Conservation (phyloP, 2,329 filamentous ascomycete species). For the Gremmenia infestans region DNA sequence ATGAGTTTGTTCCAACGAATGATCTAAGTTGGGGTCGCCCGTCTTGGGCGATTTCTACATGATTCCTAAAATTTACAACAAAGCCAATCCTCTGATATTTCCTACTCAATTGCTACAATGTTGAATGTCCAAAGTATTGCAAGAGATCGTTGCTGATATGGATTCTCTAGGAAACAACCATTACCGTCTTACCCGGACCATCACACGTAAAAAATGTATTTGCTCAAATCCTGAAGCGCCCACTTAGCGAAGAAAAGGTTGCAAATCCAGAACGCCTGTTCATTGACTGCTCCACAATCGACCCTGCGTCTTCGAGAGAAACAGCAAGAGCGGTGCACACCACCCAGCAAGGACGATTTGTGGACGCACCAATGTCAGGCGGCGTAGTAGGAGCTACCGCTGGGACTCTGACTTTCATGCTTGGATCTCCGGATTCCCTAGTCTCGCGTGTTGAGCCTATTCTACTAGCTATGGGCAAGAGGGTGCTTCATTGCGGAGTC, state of each 20-base stretch:
- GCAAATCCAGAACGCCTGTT: constrained; percentile 64
- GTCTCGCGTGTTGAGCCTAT: constrained; percentile 63
- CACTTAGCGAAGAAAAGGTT: constrained; percentile 44
- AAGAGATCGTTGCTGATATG: constrained; percentile 11
- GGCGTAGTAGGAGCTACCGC: constrained; percentile 87
- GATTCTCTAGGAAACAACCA: constrained; percentile 64
- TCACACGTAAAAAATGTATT: constrained; percentile 83
- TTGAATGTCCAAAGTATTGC: not conserved
- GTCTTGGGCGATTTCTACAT: constrained; percentile 46
- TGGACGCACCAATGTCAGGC: constrained; percentile 96
- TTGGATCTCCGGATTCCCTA: constrained; percentile 62
- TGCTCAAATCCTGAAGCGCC: constrained; percentile 62
- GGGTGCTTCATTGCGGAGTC: constrained; percentile 77
- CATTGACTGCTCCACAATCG: constrained; percentile 96
- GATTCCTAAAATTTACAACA: constrained; percentile 55
- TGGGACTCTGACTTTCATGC: constrained; percentile 92
- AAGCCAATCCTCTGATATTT: constrained; percentile 70
- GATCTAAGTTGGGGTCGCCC: constrained; percentile 69
- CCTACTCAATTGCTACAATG: constrained; percentile 9
- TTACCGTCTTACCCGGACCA: constrained; percentile 87
- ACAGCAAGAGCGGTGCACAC: constrained; percentile 68
- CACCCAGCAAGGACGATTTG: constrained; percentile 67
- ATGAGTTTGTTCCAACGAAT: constrained; percentile 54
- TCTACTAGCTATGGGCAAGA: constrained; percentile 77
- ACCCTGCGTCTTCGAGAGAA: constrained; percentile 75